These are phyloP conservation scores for Aspergillus novoparasiticus DNA, from an alignment of 2,329 filamentous ascomycete genomes.

Conservation along the genomic window DNA sequence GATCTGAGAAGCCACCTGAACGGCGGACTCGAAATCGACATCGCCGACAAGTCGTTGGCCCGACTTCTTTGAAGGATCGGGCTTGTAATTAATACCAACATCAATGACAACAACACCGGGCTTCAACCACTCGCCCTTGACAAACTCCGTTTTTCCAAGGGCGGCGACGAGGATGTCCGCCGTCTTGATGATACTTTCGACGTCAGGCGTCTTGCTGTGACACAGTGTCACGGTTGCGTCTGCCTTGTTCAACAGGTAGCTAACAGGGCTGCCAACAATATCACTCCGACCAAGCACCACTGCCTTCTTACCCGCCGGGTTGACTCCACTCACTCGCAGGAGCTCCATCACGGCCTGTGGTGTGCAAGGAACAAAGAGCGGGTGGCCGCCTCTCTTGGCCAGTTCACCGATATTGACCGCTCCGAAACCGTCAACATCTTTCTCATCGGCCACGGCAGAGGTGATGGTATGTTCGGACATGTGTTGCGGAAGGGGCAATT, in stretches of 20 bases:
- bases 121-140: conserved; percentile 96
- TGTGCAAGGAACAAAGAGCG: conserved; percentile 91
- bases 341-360: conserved; percentile 97
- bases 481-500: conserved; percentile 85
- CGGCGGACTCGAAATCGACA: conserved; percentile 85
- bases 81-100: conserved; percentile 94
- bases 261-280: conserved; percentile 96
- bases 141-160: conserved; percentile 82
- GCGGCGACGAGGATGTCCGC: conserved; percentile 92
- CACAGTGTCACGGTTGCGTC: conserved; percentile 96
- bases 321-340: conserved; percentile 78
- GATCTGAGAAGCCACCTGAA: conserved; percentile 84
- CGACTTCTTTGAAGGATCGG: conserved; percentile 86
- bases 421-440: conserved; percentile 98
- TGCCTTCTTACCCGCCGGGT: conserved; percentile 85
- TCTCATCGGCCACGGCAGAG: conserved; percentile 86
- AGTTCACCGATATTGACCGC: conserved; percentile 93
- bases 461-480: conserved; percentile 90
- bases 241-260: conserved; percentile 91
- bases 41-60: conserved; percentile 91
- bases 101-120: conserved; percentile 94
- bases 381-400: conserved; percentile 88
- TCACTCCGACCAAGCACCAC: conserved; percentile 94
- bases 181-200: conserved; percentile 73
- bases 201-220: conserved; percentile 80